Percentiles rank a stretch among this genome's conserved stretches.
phyloP scores from a whole-genome alignment of 192 early-diverging fungal species.

The Linnemannia hyalina region DNA sequence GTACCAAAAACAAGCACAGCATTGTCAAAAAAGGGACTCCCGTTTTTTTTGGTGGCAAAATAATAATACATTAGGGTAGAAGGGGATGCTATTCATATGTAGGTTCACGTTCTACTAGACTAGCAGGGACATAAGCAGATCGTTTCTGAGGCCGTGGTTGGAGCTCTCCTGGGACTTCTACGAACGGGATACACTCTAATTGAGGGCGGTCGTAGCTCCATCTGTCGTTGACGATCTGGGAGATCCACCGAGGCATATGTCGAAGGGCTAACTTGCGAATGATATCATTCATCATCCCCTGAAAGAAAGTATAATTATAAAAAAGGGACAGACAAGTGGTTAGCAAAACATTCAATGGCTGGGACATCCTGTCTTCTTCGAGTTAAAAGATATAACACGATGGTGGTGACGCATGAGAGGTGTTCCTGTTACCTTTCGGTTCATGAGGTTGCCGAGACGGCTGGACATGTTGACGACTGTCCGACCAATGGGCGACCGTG shows the following conservation, averaged over 20 bases:
- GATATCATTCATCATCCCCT: conserved; percentile 30
- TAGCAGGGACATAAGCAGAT: conserved; percentile 15
- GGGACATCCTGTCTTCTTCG: neutral
- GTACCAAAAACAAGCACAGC: too few relatives aligned
- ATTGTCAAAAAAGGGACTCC: too few relatives aligned
- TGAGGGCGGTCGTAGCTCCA: conserved; percentile 32
- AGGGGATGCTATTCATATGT: too few relatives aligned
- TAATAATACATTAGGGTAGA: too few relatives aligned
- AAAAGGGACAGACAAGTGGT: neutral
- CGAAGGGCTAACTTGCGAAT: conserved; percentile 21
- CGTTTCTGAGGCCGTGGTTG: conserved; percentile 23
- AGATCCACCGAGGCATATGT: conserved; percentile 17
- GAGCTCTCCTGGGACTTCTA: conserved; percentile 4
- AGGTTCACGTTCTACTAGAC: neutral
- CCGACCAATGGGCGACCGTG: conserved; percentile 10
- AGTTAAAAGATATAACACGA: too few relatives aligned
- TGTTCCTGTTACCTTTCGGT: conserved; percentile 22
- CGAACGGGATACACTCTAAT: conserved; percentile 29
- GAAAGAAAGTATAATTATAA: neutral
- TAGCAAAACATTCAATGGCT: neutral
- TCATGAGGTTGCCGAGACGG: conserved; percentile 19
- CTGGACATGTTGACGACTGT: conserved; percentile 25
- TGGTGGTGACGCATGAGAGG: neutral
- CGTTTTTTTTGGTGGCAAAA: too few relatives aligned
- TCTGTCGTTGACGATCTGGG: conserved; percentile 11